Conservation (phyloP, 2,329 filamentous ascomycete species). For the Chaetomium strumarium region DNA sequence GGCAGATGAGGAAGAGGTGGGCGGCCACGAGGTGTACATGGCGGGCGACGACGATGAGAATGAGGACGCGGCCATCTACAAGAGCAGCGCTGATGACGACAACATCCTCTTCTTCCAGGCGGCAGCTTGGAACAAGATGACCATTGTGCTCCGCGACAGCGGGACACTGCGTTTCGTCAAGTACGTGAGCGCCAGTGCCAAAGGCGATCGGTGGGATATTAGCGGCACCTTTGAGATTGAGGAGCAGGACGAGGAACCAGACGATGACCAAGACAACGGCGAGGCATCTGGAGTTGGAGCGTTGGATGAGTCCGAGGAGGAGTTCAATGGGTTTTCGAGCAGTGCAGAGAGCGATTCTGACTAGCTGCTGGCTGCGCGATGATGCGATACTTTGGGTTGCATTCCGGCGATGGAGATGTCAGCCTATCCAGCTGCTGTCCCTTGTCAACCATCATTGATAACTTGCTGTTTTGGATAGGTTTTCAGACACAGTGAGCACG, state of each 20-base stretch:
- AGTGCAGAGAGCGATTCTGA: conserved; percentile 24
- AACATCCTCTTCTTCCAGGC: conserved; percentile 60
- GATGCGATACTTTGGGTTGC: neutral
- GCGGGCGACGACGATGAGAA: conserved; percentile 69
- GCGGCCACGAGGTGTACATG: conserved; percentile 89
- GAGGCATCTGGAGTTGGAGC: conserved; percentile 28
- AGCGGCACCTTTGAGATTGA: conserved; percentile 71
- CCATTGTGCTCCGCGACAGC: conserved; percentile 80
- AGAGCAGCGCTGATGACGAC: conserved; percentile 68
- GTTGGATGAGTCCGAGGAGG: conserved; percentile 43
- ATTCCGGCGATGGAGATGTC: neutral
- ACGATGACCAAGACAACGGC: conserved; percentile 30
- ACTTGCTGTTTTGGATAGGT: no score
- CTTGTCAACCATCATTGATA: no score
- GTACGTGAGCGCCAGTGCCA: conserved; percentile 78
- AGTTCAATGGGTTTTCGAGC: conserved; percentile 54
- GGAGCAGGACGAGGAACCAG: conserved; percentile 42
- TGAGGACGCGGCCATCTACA: conserved; percentile 78
- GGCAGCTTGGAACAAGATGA: conserved; percentile 81
- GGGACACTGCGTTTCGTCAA: conserved; percentile 91
- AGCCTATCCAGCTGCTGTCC: neutral
- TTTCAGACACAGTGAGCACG: no score
- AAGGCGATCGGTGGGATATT: conserved; percentile 90
- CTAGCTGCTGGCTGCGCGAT: neutral
- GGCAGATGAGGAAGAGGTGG: conserved; percentile 48